Conservation (phyloP, 768 basidiomycete genomes). For the Daedaleopsis sinensis region DNA sequence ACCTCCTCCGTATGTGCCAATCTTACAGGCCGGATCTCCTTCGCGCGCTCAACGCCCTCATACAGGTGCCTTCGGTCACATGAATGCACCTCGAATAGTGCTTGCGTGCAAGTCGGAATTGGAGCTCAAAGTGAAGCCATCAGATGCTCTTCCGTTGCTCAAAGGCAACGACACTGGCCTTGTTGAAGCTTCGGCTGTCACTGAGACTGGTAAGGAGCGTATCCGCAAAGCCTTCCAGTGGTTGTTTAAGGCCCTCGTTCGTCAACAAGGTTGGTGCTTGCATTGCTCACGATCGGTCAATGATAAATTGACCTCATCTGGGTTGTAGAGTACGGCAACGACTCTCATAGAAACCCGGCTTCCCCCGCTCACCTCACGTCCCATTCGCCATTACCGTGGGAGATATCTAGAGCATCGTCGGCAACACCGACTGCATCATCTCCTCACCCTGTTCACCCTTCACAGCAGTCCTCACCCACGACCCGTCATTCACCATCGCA, state of each 20-base stretch:
- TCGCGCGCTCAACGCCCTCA: slow-evolving; percentile 10
- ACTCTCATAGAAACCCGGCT: slow-evolving; percentile 66
- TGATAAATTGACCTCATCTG: neutral
- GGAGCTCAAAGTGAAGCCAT: slow-evolving; percentile 57
- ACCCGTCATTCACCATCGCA: slow-evolving; percentile 24
- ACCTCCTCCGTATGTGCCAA: slow-evolving; percentile 65
- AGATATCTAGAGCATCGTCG: slow-evolving; percentile 49
- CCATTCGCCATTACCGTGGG: slow-evolving; percentile 52
- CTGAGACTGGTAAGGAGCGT: slow-evolving; percentile 65
- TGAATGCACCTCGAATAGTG: slow-evolving; percentile 68
- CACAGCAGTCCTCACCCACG: slow-evolving; percentile 28
- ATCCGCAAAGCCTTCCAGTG: slow-evolving; percentile 77
- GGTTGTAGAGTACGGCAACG: slow-evolving; percentile 21
- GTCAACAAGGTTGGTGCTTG: slow-evolving; percentile 25
- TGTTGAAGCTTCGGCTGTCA: slow-evolving; percentile 66
- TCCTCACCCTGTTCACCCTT: slow-evolving; percentile 34
- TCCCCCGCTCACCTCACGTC: slow-evolving; percentile 59
- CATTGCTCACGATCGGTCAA: slow-evolving; percentile 8
- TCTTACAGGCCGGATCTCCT: slow-evolving; percentile 2
- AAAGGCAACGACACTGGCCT: slow-evolving; percentile 73
- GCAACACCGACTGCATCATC: slow-evolving; percentile 53
- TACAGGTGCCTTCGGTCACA: slow-evolving; percentile 58
- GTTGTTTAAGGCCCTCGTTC: slow-evolving; percentile 47
- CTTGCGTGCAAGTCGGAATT: slow-evolving; percentile 89
- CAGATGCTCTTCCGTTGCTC: slow-evolving; percentile 51